Base-by-base conservation (phyloP, 2,329 filamentous ascomycete genomes). In the Neoscytalidium dimidiatum region DNA sequence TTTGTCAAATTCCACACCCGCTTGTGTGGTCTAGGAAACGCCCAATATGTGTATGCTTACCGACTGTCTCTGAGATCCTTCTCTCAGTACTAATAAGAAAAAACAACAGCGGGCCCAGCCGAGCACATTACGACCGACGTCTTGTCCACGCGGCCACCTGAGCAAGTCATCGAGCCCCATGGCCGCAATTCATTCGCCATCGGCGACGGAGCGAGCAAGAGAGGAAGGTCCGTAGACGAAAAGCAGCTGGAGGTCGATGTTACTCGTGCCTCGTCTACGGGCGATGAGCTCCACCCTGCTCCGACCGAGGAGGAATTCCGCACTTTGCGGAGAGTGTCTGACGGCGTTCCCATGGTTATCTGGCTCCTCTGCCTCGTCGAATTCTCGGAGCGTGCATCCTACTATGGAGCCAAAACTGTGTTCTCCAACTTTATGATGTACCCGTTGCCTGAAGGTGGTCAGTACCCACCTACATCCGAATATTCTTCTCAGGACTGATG, bases 361-460 rank as follows among this genome's bases (percentile, higher is more conserved):
- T 89, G 85, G 69, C 70, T 84, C 3, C 82, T 88, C 31, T 88
- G 86, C 67, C 68, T 84, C 6, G 85, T 88, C 44, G 86, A 88
- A 68, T 85, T 88, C 66, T 84, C 84, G 63, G 86, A 89, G 71
- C 79, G 86, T 63, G 86, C 85, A 2, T 87, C 85, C 0, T 88
- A 85, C 78, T 87, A 87, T 70, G 86, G 86, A 66, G 79, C 82
- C 5, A 80, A 83, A 67, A 82, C 82, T 0, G 75, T 85, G 7
- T 87, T 88, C 72, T 80, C 80, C 67, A 90, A 90, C 72, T 90
- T 84, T 69, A 83, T 90, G 70, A 85, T 89, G 69, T 84, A 84
- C 9, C 83, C 84, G 3, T 72, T 90, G 3, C 88, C 88, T 2
- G 41, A 66, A 14, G 76, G 74, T 7, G 75, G 76, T 66, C 19